phyloP scores from a whole-genome alignment of 352 stramenopile species.

The Thraustochytrium sp. region DNA sequence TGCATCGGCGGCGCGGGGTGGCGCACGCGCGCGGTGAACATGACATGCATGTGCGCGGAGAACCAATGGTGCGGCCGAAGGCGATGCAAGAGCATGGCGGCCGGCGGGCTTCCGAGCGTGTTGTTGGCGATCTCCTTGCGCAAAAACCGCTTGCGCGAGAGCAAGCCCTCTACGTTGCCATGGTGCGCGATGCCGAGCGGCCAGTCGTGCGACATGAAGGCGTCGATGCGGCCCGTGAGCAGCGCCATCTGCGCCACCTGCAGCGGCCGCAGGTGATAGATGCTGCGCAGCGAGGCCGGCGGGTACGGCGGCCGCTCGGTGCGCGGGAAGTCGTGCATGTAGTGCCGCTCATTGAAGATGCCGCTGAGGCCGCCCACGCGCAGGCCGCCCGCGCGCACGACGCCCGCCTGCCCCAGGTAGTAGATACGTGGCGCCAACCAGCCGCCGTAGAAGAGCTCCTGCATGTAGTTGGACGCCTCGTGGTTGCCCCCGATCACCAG shows the following conservation, averaged over 20 bases:
- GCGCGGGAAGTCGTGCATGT: not conserved
- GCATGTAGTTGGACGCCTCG: conserved; percentile 91
- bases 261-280: conserved; percentile 90
- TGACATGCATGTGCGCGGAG: conserved; percentile 94
- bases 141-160: conserved; percentile 90
- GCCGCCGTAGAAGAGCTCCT: conserved; percentile 94
- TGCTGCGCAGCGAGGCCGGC: conserved; percentile 73
- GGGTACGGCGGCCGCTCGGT: conserved; percentile 55
- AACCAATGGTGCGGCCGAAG: conserved; percentile 94
- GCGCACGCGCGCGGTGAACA: conserved; percentile 89
- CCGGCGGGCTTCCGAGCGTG: conserved; percentile 83
- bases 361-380: conserved; percentile 92
- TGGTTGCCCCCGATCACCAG: conserved; percentile 98
- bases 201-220: conserved; percentile 97
- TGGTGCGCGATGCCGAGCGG: conserved; percentile 90
- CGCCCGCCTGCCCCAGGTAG: conserved; percentile 87
- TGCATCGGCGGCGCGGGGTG: conserved; percentile 55
- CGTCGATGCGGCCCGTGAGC: conserved; percentile 60
- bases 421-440: conserved; percentile 98
- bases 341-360: conserved; percentile 83
- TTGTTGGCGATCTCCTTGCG: conserved; percentile 80
- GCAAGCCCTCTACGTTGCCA: conserved; percentile 76
- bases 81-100: conserved; percentile 79
- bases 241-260: conserved; percentile 85
- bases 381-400: conserved; percentile 81